A percentile compares a stretch with the other conserved stretches of the same genome.
These are phyloP conservation scores for Sugiyamaella grinbergsii DNA, from an alignment of 1,139 yeast genomes.

Conservation along the genomic window DNA sequence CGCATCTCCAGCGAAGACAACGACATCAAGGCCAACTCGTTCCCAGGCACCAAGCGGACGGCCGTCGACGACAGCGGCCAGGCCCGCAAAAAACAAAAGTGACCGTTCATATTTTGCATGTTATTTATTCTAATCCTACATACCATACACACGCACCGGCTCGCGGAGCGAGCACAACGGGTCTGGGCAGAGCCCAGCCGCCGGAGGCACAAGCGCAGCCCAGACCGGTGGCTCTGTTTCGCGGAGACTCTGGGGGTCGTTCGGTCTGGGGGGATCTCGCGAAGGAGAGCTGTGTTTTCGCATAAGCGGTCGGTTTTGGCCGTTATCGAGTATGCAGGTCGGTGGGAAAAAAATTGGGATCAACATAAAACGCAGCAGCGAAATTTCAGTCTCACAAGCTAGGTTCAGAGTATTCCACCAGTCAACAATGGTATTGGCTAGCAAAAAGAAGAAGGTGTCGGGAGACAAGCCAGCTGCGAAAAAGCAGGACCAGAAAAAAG, in stretches of 20 bases:
- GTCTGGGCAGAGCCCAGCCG: background rate
- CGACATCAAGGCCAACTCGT: conserved; percentile 41
- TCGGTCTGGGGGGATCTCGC: too few relatives aligned
- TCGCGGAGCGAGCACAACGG: background rate
- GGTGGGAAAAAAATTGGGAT: background rate
- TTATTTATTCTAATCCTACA: background rate
- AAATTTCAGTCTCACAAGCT: background rate
- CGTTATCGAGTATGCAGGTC: background rate
- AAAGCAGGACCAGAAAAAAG: conserved; percentile 8
- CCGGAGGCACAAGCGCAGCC: conserved; percentile 11
- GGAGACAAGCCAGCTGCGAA: background rate
- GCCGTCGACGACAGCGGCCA: conserved; percentile 27
- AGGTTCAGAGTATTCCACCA: background rate
- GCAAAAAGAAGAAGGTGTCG: background rate
- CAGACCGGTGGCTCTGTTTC: background rate
- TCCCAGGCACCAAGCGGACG: conserved; percentile 32
- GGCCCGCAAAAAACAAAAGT: conserved; percentile 33
- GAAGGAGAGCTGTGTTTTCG: too few relatives aligned
- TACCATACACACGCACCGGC: background rate
- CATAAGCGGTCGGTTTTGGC: background rate
- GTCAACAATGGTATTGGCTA: background rate
- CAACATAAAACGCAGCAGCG: background rate
- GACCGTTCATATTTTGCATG: conserved; percentile 3
- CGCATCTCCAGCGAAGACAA: conserved; percentile 46
- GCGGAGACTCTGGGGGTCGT: too few relatives aligned